Percentiles rank a stretch among this genome's conserved stretches.
These are phyloP conservation scores for Trametes sanguinea DNA, from an alignment of 768 basidiomycete species.

Conservation along the genomic window DNA sequence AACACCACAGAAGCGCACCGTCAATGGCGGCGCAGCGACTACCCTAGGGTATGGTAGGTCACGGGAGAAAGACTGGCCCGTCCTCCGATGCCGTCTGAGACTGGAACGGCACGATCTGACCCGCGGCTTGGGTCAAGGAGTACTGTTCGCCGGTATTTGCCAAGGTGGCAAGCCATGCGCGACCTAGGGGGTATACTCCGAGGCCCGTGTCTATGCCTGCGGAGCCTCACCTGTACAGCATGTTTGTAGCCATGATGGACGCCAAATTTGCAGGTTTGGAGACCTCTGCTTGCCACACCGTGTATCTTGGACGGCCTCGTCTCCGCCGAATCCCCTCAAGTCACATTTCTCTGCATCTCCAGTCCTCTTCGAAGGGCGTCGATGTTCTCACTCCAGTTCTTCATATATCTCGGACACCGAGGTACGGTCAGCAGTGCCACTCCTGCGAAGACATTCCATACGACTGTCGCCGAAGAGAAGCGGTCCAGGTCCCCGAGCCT, in stretches of 20 bases:
- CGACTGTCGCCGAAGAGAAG: conserved; percentile 13
- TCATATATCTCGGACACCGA: background rate
- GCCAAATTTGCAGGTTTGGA: no score
- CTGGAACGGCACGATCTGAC: background rate
- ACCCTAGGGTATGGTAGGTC: background rate
- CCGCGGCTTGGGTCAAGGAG: background rate
- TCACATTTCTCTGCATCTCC: no score
- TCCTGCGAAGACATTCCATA: background rate
- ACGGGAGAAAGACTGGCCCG: conserved; percentile 7
- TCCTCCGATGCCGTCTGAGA: background rate
- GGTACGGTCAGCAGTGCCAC: conserved; percentile 17
- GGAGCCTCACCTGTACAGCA: no score
- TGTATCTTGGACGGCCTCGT: no score
- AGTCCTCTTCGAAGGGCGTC: no score
- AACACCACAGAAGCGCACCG: background rate
- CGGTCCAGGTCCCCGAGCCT: conserved; percentile 9
- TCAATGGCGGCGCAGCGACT: background rate
- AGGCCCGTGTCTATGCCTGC: background rate
- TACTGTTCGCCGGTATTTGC: background rate
- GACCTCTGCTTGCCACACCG: no score
- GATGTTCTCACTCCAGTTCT: no score
- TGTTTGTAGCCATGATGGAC: no score
- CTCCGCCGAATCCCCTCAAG: no score
- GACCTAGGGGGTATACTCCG: background rate
- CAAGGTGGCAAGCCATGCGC: background rate